Base-by-base conservation (phyloP, 2,329 filamentous ascomycete genomes). In the Malbranchea cinnamomea region DNA sequence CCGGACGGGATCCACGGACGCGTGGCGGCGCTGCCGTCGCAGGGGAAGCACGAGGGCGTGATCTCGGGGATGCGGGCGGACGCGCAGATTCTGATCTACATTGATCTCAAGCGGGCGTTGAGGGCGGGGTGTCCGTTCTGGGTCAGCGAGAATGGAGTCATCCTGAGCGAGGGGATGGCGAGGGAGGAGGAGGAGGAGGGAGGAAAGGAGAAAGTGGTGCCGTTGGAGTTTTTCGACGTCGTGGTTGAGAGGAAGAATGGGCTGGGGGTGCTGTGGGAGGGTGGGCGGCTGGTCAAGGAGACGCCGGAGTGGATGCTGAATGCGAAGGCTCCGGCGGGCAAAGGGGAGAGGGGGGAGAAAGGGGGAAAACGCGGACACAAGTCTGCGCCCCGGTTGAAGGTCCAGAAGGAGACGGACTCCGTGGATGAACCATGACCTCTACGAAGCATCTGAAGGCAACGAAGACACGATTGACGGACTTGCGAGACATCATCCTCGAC, bases 51-150 rank as follows among this genome's bases (percentile, higher is more conserved):
- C 11, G 41, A 41, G 18, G 44, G 44, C 9, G 78, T 85, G 2
- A 68, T 87, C 14, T 83, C 76, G 22, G 84, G 84, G 1, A 91
- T 92, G 80, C 65, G 87, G 13, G 63, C 46, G 40, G 82, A 73
- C 49, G 78, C 80, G 4, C 77, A 89, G 54, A 56, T 91, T 23
- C 47, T 93, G 38, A 67, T 94, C 16, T 81, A 81, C 54, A 60
- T 92, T 33, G 74, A 93, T 54, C 56, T 92, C 16, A 56, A 62
- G 51, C 61, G 61, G 45, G 76, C 81, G 42, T 48, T 92, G 43
- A 56, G 57, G 23, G 72, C 57, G 1, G 63, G 63, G 0, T 56
- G 83, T 39, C 62, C 64, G 46, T 92, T 85, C 68, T 91, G 79
- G 73, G 51, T 71, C 37, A 83, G 78, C 48, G 77, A 79, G 42